phyloP scores from a whole-genome alignment of 495 filamentous ascomycete species.

The Talaromyces thailandensis region DNA sequence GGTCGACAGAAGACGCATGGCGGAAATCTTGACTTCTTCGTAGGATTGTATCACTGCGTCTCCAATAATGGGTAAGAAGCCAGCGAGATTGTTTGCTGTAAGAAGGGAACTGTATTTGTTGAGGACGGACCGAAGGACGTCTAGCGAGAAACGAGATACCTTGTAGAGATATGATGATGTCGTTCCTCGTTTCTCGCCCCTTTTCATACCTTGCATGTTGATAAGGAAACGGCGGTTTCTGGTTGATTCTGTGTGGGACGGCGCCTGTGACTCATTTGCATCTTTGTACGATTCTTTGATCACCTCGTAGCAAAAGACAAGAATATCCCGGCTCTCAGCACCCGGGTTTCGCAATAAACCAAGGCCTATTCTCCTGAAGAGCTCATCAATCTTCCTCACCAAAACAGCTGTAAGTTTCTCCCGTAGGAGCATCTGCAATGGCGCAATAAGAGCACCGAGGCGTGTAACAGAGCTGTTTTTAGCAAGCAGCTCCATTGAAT shows the following conservation, averaged over 20 bases:
- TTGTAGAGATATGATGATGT: slow-evolving; percentile 76
- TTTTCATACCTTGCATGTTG: slow-evolving; percentile 59
- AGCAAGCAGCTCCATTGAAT: slow-evolving; percentile 91
- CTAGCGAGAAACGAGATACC: slow-evolving; percentile 75
- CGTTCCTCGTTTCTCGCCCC: slow-evolving; percentile 48
- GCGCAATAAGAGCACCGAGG: slow-evolving; percentile 65
- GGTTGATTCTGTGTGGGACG: slow-evolving; percentile 40
- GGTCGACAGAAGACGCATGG: slow-evolving; percentile 71
- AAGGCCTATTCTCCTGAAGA: slow-evolving; percentile 72
- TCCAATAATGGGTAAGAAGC: slow-evolving; percentile 81
- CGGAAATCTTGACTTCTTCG: slow-evolving; percentile 83
- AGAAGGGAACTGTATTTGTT: slow-evolving; percentile 73
- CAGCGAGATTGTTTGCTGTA: slow-evolving; percentile 66
- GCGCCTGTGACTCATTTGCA: slow-evolving; percentile 19
- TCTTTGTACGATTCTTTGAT: slow-evolving; percentile 74
- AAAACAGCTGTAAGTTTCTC: slow-evolving; percentile 75
- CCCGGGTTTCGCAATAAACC: slow-evolving; percentile 74
- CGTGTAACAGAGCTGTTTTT: slow-evolving; percentile 64
- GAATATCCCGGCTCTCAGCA: slow-evolving; percentile 63
- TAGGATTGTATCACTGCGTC: slow-evolving; percentile 73
- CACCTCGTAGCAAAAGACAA: slow-evolving; percentile 90
- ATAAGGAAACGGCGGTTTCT: slow-evolving; percentile 66
- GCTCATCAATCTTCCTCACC: slow-evolving; percentile 81
- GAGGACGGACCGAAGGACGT: slow-evolving; percentile 70
- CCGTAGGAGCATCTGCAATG: slow-evolving; percentile 64